Conservation (phyloP, 2,329 filamentous ascomycete species). For the Beauveria bassiana region DNA sequence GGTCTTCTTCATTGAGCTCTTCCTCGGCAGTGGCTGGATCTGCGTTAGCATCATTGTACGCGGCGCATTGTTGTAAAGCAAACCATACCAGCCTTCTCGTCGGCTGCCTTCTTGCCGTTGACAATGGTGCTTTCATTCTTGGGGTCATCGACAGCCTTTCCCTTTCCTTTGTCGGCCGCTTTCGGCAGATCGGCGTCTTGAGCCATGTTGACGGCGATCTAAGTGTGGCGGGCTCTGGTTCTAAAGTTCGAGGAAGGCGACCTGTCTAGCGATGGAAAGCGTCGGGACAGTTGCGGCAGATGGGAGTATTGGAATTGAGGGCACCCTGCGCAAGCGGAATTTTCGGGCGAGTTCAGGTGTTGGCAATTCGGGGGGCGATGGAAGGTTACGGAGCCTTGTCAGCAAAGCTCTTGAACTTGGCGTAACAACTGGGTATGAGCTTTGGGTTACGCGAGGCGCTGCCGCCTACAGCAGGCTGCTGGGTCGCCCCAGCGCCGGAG, state of each 20-base stretch:
- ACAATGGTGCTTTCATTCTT: constrained; percentile 61
- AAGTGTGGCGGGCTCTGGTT: constrained; percentile 15
- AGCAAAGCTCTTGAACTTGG: constrained; percentile 26
- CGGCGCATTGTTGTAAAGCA: constrained; percentile 5
- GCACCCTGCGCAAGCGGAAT: not conserved
- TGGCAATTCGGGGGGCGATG: constrained; percentile 18
- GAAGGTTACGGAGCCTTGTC: constrained; percentile 30
- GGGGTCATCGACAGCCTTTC: constrained; percentile 69
- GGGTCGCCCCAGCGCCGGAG: constrained; percentile 18
- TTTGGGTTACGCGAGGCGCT: constrained; percentile 38
- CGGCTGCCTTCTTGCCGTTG: constrained; percentile 74
- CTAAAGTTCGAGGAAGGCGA: not conserved
- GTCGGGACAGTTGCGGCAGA: not conserved
- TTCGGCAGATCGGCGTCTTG: constrained; percentile 85
- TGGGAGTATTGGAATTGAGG: not conserved
- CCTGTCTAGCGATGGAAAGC: not conserved
- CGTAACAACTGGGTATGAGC: constrained; percentile 20
- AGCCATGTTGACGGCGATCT: constrained; percentile 60
- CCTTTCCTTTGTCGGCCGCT: constrained; percentile 90
- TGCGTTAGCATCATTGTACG: constrained; percentile 15
- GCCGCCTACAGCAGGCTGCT: constrained; percentile 30
- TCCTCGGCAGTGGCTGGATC: constrained; percentile 45
- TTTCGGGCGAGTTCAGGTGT: not conserved
- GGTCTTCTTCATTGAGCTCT: constrained; percentile 95
- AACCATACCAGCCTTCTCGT: constrained; percentile 43